Evolutionary conservation across 345 rosid species (phyloP).

Genomic region (Lumnitzera racemosa): DNA sequence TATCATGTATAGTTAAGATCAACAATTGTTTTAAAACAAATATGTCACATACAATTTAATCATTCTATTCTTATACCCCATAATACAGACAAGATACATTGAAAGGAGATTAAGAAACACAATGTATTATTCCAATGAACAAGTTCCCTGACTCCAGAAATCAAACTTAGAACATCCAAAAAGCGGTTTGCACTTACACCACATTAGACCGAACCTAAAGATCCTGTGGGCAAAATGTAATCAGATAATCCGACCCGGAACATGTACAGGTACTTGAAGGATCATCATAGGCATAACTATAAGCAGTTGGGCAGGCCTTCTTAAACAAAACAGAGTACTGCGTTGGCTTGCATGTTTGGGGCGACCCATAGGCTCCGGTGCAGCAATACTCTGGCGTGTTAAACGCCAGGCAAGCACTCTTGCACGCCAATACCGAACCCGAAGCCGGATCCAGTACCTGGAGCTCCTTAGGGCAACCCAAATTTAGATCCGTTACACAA

Average conservation of each 20-base stretch:
- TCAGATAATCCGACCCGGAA: slow-evolving; percentile 61
- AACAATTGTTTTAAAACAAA: too few species aligned
- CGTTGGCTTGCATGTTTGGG: slow-evolving; percentile 68
- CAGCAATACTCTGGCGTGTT: slow-evolving; percentile 74
- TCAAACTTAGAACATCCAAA: too few species aligned
- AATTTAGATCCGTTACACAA: slow-evolving; percentile 61
- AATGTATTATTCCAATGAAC: too few species aligned
- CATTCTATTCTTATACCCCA: too few species aligned
- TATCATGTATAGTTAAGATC: too few species aligned
- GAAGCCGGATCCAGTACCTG: slow-evolving; percentile 27
- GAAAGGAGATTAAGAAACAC: too few species aligned
- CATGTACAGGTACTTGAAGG: slow-evolving; percentile 80
- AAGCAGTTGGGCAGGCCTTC: slow-evolving; percentile 79
- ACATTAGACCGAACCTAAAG: not conserved
- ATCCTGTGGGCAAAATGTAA: slow-evolving; percentile 59
- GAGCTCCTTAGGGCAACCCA: slow-evolving; percentile 54
- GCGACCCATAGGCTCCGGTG: slow-evolving; percentile 63
- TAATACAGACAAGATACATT: too few species aligned
- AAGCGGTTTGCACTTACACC: too few species aligned
- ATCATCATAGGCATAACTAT: slow-evolving; percentile 91
- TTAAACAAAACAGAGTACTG: slow-evolving; percentile 70
- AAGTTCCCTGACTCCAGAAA: too few species aligned
- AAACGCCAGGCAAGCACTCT: slow-evolving; percentile 80
- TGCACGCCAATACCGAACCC: slow-evolving; percentile 62
- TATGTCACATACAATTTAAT: too few species aligned